phyloP scores from a whole-genome alignment of 768 basidiomycete genomes.

The Tulasnella sp. region DNA sequence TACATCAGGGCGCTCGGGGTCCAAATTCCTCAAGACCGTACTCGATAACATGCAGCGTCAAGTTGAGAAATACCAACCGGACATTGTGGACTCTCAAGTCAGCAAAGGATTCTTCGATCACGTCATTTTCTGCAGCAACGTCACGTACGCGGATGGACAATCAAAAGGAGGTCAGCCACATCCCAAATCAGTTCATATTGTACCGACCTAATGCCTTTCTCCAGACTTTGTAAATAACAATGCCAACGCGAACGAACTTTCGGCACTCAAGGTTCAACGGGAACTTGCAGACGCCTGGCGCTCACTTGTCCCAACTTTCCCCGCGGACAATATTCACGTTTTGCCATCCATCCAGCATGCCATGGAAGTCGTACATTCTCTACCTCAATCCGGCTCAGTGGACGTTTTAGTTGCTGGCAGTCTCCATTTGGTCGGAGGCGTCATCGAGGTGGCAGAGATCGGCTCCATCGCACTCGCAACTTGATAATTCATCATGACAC shows the following conservation, averaged over 20 bases:
- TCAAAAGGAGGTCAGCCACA: slow-evolving; percentile 71
- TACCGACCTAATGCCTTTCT: neutral
- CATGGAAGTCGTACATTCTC: slow-evolving; percentile 45
- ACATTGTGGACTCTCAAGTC: slow-evolving; percentile 26
- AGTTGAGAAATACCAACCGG: slow-evolving; percentile 24
- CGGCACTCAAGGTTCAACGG: slow-evolving; percentile 58
- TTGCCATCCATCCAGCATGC: slow-evolving; percentile 85
- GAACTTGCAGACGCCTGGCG: slow-evolving; percentile 67
- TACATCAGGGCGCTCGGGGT: slow-evolving; percentile 76
- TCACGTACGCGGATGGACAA: slow-evolving; percentile 79
- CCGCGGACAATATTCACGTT: slow-evolving; percentile 54
- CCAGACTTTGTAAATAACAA: slow-evolving; percentile 68
- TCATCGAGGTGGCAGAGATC: slow-evolving; percentile 81
- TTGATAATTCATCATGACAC: too few relatives aligned
- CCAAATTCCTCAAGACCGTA: slow-evolving; percentile 51
- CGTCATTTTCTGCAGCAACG: slow-evolving; percentile 92
- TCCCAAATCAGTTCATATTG: slow-evolving; percentile 4
- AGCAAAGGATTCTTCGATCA: slow-evolving; percentile 54
- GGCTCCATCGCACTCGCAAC: slow-evolving; percentile 45
- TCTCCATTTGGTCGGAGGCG: slow-evolving; percentile 84
- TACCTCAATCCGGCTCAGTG: slow-evolving; percentile 21
- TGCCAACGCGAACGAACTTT: slow-evolving; percentile 48
- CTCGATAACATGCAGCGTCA: slow-evolving; percentile 39
- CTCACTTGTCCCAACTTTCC: slow-evolving; percentile 46
- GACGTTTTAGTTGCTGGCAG: slow-evolving; percentile 80